These are phyloP conservation scores for Termitomyces sp. DNA, from an alignment of 768 basidiomycete species.

Conservation along the genomic window DNA sequence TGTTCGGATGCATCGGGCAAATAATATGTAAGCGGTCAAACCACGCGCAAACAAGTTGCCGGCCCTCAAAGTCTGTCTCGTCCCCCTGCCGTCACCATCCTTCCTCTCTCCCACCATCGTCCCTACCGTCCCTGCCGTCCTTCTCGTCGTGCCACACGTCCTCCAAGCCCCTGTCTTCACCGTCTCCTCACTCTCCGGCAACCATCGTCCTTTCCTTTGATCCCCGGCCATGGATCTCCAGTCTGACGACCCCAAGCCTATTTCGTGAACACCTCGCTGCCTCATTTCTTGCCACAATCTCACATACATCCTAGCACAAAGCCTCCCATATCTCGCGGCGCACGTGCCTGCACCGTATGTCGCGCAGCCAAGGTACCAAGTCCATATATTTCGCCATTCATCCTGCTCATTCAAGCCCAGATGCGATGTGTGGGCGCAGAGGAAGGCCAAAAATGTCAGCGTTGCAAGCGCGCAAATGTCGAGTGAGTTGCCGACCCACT, in stretches of 20 bases:
- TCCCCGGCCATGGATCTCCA: slow-evolving; percentile 40
- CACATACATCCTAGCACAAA: slow-evolving; percentile 24
- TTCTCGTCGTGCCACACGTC: not conserved
- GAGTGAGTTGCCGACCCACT: slow-evolving; percentile 40
- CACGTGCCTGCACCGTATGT: slow-evolving; percentile 78
- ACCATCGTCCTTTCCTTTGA: slow-evolving; percentile 21
- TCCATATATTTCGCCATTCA: slow-evolving; percentile 4
- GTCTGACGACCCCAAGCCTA: slow-evolving; percentile 27
- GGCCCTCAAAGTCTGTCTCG: slow-evolving; percentile 15
- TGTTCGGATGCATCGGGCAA: slow-evolving; percentile 18
- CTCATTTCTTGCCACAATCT: not conserved
- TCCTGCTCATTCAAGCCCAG: slow-evolving; percentile 31
- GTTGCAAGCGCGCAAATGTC: slow-evolving; percentile 75
- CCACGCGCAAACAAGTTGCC: slow-evolving; percentile 29
- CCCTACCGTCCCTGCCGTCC: slow-evolving; percentile 7
- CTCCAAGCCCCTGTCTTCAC: not conserved
- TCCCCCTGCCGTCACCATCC: slow-evolving; percentile 5
- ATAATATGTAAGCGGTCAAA: slow-evolving; percentile 26
- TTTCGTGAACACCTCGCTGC: slow-evolving; percentile 19
- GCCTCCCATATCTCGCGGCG: slow-evolving; percentile 46
- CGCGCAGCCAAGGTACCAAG: slow-evolving; percentile 67
- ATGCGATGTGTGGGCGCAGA: slow-evolving; percentile 93
- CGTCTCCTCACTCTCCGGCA: slow-evolving; percentile 2
- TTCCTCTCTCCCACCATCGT: slow-evolving; percentile 9
- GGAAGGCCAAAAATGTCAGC: slow-evolving; percentile 78